Evolutionary conservation across 2,329 filamentous ascomycete genomes (phyloP).

Genomic region (Orbilia oligospora): DNA sequence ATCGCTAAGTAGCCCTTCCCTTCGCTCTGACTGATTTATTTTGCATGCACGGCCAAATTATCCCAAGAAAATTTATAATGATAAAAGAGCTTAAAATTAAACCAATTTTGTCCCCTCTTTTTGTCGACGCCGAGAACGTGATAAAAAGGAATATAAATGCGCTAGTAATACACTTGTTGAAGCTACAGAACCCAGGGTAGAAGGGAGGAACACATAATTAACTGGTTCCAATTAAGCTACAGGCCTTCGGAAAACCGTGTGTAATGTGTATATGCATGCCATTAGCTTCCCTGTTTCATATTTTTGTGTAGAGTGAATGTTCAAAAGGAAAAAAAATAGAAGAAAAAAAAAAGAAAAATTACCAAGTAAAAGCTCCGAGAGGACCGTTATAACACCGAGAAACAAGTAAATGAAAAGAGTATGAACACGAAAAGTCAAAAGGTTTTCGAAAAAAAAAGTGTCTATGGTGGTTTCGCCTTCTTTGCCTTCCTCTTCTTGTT

Average conservation of each 20-base stretch:
- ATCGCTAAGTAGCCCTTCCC: constrained; percentile 12
- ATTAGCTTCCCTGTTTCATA: not conserved
- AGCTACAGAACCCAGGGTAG: not conserved
- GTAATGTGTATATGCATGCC: not conserved
- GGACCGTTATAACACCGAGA: constrained; percentile 2
- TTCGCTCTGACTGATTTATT: not conserved
- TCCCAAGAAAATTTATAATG: too few relatives aligned
- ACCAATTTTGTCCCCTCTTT: constrained; percentile 16
- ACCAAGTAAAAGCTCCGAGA: not conserved
- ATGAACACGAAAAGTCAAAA: constrained; percentile 32
- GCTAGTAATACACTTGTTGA: constrained; percentile 27
- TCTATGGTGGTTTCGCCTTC: constrained; percentile 64
- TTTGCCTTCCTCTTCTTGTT: constrained; percentile 70
- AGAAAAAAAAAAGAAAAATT: not conserved
- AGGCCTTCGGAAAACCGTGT: not conserved
- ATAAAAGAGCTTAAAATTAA: not conserved
- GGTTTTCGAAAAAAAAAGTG: not conserved
- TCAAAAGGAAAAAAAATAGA: not conserved
- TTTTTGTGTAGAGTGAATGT: constrained; percentile 26
- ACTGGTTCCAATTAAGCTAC: not conserved
- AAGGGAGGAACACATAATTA: not conserved
- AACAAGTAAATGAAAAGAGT: constrained; percentile 38
- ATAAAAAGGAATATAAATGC: not conserved
- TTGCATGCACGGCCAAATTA: not conserved
- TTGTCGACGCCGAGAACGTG: constrained; percentile 14